These are phyloP conservation scores for Strobilomyces confusus DNA, from an alignment of 768 basidiomycete genomes.

Conservation along the genomic window DNA sequence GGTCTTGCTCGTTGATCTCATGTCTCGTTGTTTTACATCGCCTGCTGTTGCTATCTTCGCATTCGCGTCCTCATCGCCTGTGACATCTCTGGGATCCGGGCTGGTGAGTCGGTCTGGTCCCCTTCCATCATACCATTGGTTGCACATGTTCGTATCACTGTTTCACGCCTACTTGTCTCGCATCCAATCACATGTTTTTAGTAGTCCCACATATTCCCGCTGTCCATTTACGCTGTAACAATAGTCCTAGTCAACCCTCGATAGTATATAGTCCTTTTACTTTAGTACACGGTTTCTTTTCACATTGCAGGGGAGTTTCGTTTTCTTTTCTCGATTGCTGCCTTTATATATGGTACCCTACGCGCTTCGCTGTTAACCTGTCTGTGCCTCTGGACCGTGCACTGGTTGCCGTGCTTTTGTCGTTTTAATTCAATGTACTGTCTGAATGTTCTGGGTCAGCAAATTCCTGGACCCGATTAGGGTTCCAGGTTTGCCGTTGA, in stretches of 20 bases:
- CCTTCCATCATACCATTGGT: constrained; percentile 15
- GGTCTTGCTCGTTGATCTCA: constrained; percentile 17
- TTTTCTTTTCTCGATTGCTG: constrained; percentile 1
- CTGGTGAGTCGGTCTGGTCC: constrained; percentile 16
- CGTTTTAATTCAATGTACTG: constrained; percentile 6
- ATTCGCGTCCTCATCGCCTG: constrained; percentile 9
- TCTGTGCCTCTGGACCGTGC: constrained; percentile 7
- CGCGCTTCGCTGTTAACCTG: constrained; percentile 3
- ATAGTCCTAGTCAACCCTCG: constrained; percentile 26
- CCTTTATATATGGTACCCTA: constrained; percentile 10
- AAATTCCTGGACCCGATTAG: too few species aligned
- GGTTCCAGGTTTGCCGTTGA: too few species aligned
- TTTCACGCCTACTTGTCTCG: constrained; percentile 8
- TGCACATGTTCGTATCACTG: constrained; percentile 12
- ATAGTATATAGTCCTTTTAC: constrained; percentile 29
- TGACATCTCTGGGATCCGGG: constrained; percentile 9
- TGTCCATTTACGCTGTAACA: constrained; percentile 34
- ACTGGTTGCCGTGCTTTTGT: constrained; percentile 10
- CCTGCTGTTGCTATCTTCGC: constrained; percentile 11
- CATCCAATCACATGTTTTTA: constrained; percentile 24
- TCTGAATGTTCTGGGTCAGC: background rate
- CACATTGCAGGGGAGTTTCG: too few species aligned
- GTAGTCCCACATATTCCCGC: constrained; percentile 24
- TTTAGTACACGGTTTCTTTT: constrained; percentile 8
- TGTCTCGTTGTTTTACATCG: constrained; percentile 8